Evolutionary conservation across 306 rosid genomes (phyloP), one percentile per base, ranked within the genome.

Genomic region (Lotus japonicus): DNA sequence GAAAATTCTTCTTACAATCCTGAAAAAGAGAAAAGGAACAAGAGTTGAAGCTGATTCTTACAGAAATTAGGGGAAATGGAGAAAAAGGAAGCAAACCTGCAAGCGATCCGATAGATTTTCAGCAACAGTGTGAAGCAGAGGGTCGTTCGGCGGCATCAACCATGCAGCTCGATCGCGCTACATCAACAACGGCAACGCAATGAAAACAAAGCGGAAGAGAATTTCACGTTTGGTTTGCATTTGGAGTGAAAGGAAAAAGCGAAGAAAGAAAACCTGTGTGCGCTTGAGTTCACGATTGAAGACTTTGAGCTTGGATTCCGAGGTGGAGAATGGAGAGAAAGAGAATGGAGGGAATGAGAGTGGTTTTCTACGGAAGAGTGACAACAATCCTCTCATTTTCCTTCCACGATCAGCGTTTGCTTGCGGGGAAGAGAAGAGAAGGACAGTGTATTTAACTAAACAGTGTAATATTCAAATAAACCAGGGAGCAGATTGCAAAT

Each of bases 121-220:
- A 31, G 94, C 85, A 53, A 90, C 92, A 4, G 88, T 45, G 58
- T 90, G 84, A 35, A 88, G 85, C 13, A 92, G 79, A 65, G 97
- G 84, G 61, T 92, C 96, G 51, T 78, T 78, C 14, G 83, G 64
- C 16, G 84, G 87, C 91, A 88, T 83, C 82, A 85, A 72, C 98
- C 98, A 92, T 4, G 97, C 89, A 4, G 97, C 98, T 71, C 98
- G 85, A 50, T 90, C 97, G 14, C 96, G 89, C 97, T 91, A 76
- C 11, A 58, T 58, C 71, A 68, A n/a, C 35, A 36, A 52, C 11
- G 12, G 5, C 51, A 43, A 53, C 11, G 10, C 5, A 35, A 2
- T 3, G 12, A 18, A 18, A 18, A 53, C 2, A 5, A 5, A 33
- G 11, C 4, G 5, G 15, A 18, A 49, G 8, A 17, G 36, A 15